Conservation (phyloP, 176 grass and related monocot genomes). For the Phoenix roebelenii region DNA sequence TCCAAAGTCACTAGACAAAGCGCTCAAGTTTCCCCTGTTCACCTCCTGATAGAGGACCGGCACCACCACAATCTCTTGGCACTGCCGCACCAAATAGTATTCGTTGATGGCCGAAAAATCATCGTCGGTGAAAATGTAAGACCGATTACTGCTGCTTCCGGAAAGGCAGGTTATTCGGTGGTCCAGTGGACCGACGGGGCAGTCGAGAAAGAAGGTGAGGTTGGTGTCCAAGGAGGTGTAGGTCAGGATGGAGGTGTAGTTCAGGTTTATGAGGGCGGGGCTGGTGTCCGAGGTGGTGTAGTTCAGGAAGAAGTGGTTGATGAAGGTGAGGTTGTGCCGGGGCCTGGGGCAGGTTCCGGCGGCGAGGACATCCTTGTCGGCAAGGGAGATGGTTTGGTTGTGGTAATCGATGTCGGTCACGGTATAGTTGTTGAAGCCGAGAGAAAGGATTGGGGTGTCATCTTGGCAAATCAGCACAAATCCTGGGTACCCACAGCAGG, state of each 20-base stretch:
- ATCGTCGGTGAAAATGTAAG: not conserved
- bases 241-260: too few species aligned
- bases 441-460: constrained; percentile 23
- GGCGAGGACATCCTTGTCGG: constrained; percentile 9
- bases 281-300: too few species aligned
- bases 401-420: constrained; percentile 15
- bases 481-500: constrained; percentile 30
- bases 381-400: constrained; percentile 13
- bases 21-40: not conserved
- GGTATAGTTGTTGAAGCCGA: constrained; percentile 21
- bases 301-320: too few species aligned
- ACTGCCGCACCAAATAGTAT: too few species aligned
- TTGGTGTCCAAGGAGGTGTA: not conserved
- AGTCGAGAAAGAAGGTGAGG: constrained; percentile 10
- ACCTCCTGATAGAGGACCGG: not conserved
- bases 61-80: too few species aligned
- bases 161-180: not conserved
- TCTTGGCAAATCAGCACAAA: constrained; percentile 36
- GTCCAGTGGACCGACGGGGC: not conserved
- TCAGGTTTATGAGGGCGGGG: too few species aligned
- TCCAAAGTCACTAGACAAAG: not conserved
- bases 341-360: not conserved
- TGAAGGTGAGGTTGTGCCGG: not conserved
- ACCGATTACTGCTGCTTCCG: rapidly evolving
- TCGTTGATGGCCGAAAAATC: too few species aligned